These are phyloP conservation scores for Schizochytrium sp. DNA, from an alignment of 108 stramenopile species.

Conservation along the genomic window DNA sequence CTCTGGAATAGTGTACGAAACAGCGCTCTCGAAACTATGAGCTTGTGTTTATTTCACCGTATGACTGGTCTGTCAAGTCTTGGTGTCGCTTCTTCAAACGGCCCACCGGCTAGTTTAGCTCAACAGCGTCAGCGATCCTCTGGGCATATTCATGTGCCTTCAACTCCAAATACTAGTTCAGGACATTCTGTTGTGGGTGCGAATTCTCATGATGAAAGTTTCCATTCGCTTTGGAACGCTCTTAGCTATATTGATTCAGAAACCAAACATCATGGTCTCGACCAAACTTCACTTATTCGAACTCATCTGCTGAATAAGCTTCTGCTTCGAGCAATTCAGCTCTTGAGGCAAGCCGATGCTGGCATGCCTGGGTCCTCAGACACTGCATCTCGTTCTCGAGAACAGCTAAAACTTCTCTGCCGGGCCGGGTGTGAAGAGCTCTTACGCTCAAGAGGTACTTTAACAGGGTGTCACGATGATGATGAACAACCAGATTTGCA, in stretches of 20 bases:
- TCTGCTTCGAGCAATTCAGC: background rate
- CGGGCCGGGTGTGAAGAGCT: background rate
- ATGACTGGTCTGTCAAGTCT: background rate
- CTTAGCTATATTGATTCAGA: background rate
- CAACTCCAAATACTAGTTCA: no score
- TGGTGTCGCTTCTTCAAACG: background rate
- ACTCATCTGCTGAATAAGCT: conserved; percentile 5
- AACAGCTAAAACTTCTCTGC: background rate
- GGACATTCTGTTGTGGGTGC: no score
- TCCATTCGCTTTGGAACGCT: background rate
- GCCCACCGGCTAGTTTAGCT: no score
- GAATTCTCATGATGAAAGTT: background rate
- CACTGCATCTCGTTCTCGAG: background rate
- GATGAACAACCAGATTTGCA: no score
- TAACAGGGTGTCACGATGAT: no score
- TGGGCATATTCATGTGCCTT: no score
- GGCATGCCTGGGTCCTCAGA: background rate
- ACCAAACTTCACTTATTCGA: background rate
- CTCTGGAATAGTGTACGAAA: background rate
- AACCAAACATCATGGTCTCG: background rate
- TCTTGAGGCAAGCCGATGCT: background rate
- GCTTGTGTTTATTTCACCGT: background rate
- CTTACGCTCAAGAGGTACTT: background rate
- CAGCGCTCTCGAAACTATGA: conserved; percentile 14
- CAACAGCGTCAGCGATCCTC: no score